phyloP scores from a whole-genome alignment of 441 rosid species.

The Biscutella laevigata region DNA sequence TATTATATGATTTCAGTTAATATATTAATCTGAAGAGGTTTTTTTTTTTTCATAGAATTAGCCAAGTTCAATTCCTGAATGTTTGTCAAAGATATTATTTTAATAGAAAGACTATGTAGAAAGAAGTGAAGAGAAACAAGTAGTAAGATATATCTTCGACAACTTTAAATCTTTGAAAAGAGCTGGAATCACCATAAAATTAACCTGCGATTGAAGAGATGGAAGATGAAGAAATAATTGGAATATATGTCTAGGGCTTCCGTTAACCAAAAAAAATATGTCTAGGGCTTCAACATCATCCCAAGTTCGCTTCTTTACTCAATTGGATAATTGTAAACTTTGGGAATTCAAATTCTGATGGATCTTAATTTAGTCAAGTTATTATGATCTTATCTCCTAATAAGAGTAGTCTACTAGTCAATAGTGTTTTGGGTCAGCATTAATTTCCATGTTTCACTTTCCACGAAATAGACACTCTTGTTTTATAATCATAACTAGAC shows the following conservation, averaged over 20 bases:
- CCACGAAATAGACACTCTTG: too few species aligned
- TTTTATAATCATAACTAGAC: too few species aligned
- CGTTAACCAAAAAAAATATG: too few species aligned
- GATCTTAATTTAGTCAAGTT: too few species aligned
- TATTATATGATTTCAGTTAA: too few species aligned
- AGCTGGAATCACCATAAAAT: not conserved
- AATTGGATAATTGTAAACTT: too few species aligned
- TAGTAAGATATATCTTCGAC: not conserved
- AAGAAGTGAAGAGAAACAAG: not conserved
- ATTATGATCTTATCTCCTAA: too few species aligned
- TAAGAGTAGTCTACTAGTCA: too few species aligned
- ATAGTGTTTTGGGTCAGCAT: too few species aligned
- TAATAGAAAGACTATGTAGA: not conserved
- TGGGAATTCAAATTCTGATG: too few species aligned
- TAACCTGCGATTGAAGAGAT: not conserved
- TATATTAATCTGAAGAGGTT: too few species aligned
- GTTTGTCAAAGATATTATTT: not conserved
- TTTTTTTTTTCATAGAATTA: not conserved
- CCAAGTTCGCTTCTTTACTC: not conserved
- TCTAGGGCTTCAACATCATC: not conserved
- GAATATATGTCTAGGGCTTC: not conserved
- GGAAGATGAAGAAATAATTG: not conserved
- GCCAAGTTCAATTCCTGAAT: not conserved
- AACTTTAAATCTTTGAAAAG: not conserved
- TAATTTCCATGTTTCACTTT: too few species aligned